These are phyloP conservation scores for Leptographium flavum DNA, from an alignment of 2,329 filamentous ascomycete genomes.

Conservation along the genomic window DNA sequence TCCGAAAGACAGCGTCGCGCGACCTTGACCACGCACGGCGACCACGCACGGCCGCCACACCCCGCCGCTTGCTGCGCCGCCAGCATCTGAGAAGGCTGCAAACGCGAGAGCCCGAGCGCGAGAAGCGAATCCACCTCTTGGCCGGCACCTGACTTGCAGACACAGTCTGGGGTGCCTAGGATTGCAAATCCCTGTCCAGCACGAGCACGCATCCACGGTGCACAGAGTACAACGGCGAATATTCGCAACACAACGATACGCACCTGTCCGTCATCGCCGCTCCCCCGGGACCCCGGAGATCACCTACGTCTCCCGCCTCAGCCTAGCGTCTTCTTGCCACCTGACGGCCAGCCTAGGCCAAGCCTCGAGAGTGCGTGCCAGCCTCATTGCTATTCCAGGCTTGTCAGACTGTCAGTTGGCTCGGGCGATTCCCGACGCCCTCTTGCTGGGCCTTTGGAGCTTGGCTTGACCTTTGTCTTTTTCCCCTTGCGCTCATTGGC, in stretches of 20 bases:
- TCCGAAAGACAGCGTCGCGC: neutral
- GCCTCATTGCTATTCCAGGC: neutral
- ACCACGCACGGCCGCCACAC: neutral
- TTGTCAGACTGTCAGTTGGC: neutral
- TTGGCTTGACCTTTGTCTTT: no score
- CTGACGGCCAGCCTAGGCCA: neutral
- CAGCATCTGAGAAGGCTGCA: no score
- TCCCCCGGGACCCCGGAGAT: neutral
- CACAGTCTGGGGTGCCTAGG: no score
- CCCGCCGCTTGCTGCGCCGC: no score
- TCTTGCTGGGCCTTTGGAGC: no score
- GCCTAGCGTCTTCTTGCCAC: neutral
- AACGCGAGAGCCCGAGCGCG: neutral
- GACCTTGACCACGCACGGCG: neutral
- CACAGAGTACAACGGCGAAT: neutral
- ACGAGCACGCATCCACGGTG: fast-evolving
- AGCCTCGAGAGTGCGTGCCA: neutral
- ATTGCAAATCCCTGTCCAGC: neutral
- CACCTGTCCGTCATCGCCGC: neutral
- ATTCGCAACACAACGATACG: neutral
- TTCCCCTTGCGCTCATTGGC: neutral
- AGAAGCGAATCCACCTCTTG: neutral
- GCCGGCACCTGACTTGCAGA: no score
- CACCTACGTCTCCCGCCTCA: neutral
- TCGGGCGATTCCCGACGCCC: no score